Evolutionary conservation across 2,329 filamentous ascomycete species (phyloP), one percentile per base, ranked within the genome.

Genomic region (Leptographium radiaticola): DNA sequence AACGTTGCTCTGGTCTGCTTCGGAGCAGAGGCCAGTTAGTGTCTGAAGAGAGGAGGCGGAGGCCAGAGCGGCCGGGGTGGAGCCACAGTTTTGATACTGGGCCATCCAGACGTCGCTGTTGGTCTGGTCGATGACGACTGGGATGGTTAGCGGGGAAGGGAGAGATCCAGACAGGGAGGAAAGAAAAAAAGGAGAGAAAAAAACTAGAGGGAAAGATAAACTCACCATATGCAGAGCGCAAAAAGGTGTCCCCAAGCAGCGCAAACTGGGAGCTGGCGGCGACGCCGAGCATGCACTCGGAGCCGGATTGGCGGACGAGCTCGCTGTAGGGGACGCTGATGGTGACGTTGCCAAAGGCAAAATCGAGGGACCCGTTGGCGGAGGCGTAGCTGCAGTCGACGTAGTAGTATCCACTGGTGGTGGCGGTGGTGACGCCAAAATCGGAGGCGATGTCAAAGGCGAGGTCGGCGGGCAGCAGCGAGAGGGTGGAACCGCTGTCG

Each of bases 401-500:
- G 3, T 59, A 59, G 62, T 70, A 78, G 64, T 73, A 77, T 55
- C 70, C 73, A 55, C 67, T 69, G 48, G 56, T 53, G 58, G 71
- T 70, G 49, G 67, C 60, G 13, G 48, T 61, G 0, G 63, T 55
- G 3, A 71, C 70, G 12, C 73, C 75, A 53, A 81, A 74, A 58
- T 76, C 73, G 25, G 65, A 61, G 20, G 74, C 74, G 36, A 82
- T 73, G 44, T 62, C 58, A n/a, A 67, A 61, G 44, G 76, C 76
- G 36, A 87, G 67, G 20, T 65, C 63, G 53, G 76, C 68, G 1
- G 85, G 85, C 2, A 89, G 71, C 53, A 87, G 77, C 50, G 79
- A 84, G 61, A 87, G 71, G 15, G 81, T 86, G 30, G 81, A 82
- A 8, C 85, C 85, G 31, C 80, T 85, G 67, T 89, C 85, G 45